Evolutionary conservation across 257 asterid genomes (phyloP).

Genomic region (Nicotiana noctiflora): DNA sequence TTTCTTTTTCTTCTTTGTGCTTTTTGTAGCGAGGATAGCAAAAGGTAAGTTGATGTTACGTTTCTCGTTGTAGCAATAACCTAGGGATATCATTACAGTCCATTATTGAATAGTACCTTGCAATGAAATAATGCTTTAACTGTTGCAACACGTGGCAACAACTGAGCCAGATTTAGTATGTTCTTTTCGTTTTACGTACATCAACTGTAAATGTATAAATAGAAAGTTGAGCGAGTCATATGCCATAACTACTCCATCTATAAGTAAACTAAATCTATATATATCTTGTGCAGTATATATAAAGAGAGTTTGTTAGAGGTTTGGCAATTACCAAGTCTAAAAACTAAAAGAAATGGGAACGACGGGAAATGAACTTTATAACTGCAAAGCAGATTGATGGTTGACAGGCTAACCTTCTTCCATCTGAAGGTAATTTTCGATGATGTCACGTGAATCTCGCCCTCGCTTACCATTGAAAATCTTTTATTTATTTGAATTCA

Average conservation of each 20-base stretch:
- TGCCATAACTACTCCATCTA: neutral
- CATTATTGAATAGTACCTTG: neutral
- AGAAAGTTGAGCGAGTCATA: constrained; percentile 5
- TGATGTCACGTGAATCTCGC: no score
- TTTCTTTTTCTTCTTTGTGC: neutral
- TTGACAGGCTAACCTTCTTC: neutral
- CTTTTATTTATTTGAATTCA: no score
- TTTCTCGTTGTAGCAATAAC: neutral
- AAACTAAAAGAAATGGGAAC: neutral
- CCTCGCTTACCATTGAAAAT: neutral
- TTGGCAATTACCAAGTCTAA: neutral
- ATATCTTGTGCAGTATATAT: neutral
- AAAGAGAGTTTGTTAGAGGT: neutral
- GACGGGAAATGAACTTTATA: neutral
- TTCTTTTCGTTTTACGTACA: neutral
- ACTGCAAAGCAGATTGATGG: neutral
- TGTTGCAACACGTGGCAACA: neutral
- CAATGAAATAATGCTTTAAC: neutral
- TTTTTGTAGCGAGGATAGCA: neutral
- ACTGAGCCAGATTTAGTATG: neutral
- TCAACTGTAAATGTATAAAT: neutral
- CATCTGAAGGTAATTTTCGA: no score
- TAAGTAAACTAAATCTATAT: neutral
- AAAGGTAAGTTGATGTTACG: neutral
- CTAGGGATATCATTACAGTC: neutral